Conservation (phyloP, 805 yeast species). For the Maudiozyma bulderi region DNA sequence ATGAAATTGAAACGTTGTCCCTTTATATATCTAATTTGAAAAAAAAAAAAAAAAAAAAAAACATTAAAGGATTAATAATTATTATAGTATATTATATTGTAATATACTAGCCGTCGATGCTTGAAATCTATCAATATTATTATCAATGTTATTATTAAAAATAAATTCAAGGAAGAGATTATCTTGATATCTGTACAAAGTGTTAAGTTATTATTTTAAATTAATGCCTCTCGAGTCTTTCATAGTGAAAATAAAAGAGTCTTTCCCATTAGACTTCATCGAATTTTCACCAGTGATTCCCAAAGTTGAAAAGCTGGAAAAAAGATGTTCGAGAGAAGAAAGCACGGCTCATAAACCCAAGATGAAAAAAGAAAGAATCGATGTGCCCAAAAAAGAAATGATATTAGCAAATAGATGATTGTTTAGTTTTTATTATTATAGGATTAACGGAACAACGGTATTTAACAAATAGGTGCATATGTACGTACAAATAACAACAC, state of each 20-base stretch:
- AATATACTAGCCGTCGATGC: background rate
- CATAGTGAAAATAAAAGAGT: background rate
- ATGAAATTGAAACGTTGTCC: no score
- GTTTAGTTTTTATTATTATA: no score
- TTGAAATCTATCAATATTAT: background rate
- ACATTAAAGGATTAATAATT: no score
- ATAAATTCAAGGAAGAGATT: no score
- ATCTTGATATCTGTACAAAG: no score
- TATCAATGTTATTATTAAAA: no score
- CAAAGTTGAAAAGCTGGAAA: background rate
- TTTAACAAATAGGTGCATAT: no score
- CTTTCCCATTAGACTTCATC: background rate
- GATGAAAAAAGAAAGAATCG: background rate
- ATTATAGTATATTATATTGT: background rate
- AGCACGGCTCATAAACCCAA: background rate
- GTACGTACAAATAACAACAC: no score
- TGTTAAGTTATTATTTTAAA: background rate
- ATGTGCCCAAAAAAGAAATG: no score
- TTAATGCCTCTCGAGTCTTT: background rate
- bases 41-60: background rate
- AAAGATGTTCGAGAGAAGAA: background rate
- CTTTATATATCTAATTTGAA: background rate
- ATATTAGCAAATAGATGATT: no score
- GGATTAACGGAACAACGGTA: no score
- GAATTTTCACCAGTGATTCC: background rate